phyloP scores from a whole-genome alignment of 1,139 yeast species.

The Zhuliangozyma parablackwelliae region DNA sequence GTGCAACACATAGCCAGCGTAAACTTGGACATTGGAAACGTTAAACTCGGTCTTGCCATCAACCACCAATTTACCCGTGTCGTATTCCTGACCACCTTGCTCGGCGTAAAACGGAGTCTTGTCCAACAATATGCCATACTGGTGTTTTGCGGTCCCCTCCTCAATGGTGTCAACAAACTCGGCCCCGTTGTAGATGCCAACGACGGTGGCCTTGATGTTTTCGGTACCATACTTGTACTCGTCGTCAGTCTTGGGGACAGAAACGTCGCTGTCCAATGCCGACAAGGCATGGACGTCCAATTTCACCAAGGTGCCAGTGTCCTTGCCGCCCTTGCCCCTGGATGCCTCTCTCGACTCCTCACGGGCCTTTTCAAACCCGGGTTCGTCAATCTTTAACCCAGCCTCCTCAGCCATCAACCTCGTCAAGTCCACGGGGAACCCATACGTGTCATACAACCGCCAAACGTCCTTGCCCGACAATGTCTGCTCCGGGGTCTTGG shows the following conservation, averaged over 20 bases:
- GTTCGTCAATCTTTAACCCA: slow-evolving; percentile 88
- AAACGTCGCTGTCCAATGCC: slow-evolving; percentile 49
- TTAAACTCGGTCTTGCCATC: slow-evolving; percentile 85
- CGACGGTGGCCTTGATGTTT: slow-evolving; percentile 56
- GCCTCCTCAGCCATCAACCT: slow-evolving; percentile 98
- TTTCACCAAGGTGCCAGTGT: slow-evolving; percentile 60
- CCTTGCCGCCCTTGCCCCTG: slow-evolving; percentile 71
- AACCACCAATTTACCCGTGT: slow-evolving; percentile 86
- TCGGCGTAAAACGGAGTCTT: slow-evolving; percentile 96
- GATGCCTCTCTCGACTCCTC: slow-evolving; percentile 91
- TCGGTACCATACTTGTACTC: slow-evolving; percentile 65
- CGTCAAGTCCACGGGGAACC: slow-evolving; percentile 97
- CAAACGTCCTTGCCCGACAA: slow-evolving; percentile 93
- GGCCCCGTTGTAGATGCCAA: slow-evolving; percentile 69
- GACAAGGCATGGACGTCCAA: slow-evolving; percentile 89
- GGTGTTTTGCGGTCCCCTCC: slow-evolving; percentile 44
- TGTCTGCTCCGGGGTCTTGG: slow-evolving; percentile 68
- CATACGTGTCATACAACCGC: slow-evolving; percentile 98
- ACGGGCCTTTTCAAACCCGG: slow-evolving; percentile 85
- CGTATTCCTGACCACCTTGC: slow-evolving; percentile 98
- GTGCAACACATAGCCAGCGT: slow-evolving; percentile 93
- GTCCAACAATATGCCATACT: slow-evolving; percentile 78
- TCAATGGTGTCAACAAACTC: slow-evolving; percentile 49
- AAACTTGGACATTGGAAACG: slow-evolving; percentile 86
- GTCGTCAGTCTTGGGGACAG: slow-evolving; percentile 82